These are phyloP conservation scores for Ophiostoma piceae DNA, from an alignment of 2,329 filamentous ascomycete species.

Conservation along the genomic window DNA sequence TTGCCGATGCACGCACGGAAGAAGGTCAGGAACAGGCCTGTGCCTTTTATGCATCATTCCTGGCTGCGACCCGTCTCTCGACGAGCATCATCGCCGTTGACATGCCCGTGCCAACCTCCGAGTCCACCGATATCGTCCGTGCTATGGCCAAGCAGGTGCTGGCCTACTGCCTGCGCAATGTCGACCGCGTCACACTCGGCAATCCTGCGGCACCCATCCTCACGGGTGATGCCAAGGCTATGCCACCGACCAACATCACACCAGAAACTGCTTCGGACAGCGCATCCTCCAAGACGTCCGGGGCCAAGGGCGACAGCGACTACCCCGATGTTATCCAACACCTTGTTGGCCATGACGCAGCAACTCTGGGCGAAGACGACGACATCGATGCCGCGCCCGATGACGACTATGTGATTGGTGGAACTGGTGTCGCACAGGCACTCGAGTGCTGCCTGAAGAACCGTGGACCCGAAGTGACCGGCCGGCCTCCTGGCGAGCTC, in stretches of 20 bases:
- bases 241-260: constrained; percentile 25
- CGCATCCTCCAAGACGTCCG: constrained; percentile 23
- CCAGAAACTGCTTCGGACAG: constrained; percentile 17
- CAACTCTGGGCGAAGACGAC: constrained; percentile 49
- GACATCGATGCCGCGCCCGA: constrained; percentile 69
- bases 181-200: constrained; percentile 69
- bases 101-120: constrained; percentile 75
- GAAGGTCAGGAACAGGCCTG: constrained; percentile 86
- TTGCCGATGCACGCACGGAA: constrained; percentile 72
- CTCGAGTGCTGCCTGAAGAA: constrained; percentile 86
- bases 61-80: constrained; percentile 81
- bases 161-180: constrained; percentile 86
- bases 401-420: constrained; percentile 92
- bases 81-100: constrained; percentile 82
- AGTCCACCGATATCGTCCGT: constrained; percentile 85
- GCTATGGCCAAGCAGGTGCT: constrained; percentile 91
- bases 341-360: constrained; percentile 67
- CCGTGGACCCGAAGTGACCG: constrained; percentile 47
- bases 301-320: constrained; percentile 35
- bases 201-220: constrained; percentile 35
- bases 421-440: constrained; percentile 91
- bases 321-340: constrained; percentile 81
- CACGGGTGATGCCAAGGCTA: constrained; percentile 38
- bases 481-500: constrained; percentile 42
- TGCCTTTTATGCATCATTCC: constrained; percentile 84